Evolutionary conservation across 129 eudicot genomes (phyloP).

Genomic region (Centaurea solstitialis): DNA sequence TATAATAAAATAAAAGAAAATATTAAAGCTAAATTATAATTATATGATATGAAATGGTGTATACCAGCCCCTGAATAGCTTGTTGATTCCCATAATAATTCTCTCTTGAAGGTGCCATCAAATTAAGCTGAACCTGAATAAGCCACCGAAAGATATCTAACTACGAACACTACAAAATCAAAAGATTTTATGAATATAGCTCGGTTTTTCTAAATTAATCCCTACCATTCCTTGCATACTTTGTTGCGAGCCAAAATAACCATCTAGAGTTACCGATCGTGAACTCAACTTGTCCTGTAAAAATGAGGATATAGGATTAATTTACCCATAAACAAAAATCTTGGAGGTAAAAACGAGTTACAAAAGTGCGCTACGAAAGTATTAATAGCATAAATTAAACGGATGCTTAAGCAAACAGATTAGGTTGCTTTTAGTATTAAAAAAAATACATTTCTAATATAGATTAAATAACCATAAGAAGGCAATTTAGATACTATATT

Average conservation of each 20-base stretch:
- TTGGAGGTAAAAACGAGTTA: not conserved
- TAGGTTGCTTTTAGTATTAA: no score
- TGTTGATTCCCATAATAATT: conserved; percentile 72
- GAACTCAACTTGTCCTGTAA: conserved; percentile 79
- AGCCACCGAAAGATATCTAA: not conserved
- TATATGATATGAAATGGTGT: conserved; percentile 22
- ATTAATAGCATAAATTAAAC: not conserved
- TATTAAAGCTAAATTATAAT: not conserved
- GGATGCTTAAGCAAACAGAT: conserved; percentile 3
- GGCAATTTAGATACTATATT: no score
- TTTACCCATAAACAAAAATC: conserved; percentile 1
- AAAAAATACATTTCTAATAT: no score
- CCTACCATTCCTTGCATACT: conserved; percentile 92
- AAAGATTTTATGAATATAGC: not conserved
- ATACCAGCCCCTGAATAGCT: conserved; percentile 88
- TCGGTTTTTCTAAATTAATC: not conserved
- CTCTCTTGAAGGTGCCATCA: conserved; percentile 91
- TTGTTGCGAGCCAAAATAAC: conserved; percentile 82
- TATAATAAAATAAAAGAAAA: not conserved
- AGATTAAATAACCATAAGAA: no score
- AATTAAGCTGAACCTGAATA: conserved; percentile 77
- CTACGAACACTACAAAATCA: not conserved
- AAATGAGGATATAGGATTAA: not conserved
- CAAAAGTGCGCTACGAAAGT: not conserved
- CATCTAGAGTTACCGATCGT: conserved; percentile 67